Conservation (phyloP, 345 rosid species). For the Mangifera indica region DNA sequence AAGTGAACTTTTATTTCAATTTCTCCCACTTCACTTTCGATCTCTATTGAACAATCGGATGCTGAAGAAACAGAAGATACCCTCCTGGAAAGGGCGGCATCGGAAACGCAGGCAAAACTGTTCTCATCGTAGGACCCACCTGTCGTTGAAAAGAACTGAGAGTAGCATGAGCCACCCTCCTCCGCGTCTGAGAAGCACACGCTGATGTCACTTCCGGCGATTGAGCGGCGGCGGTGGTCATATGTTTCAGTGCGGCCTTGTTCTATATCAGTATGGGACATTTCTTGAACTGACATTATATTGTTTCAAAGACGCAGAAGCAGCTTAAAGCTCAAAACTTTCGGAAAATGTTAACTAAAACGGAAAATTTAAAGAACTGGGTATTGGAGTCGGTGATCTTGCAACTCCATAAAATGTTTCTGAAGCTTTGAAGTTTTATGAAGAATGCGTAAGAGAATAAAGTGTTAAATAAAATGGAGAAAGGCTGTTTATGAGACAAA, state of each 20-base stretch:
- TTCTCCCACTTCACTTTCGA: conserved; percentile 30
- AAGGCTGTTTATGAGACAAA: conserved; percentile 15
- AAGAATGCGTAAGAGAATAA: conserved; percentile 12
- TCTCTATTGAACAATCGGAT: conserved; percentile 58
- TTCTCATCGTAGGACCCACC: conserved; percentile 73
- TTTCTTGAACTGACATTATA: conserved; percentile 32
- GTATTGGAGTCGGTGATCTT: conserved; percentile 38
- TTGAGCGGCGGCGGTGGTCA: conserved; percentile 30
- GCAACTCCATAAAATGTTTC: conserved; percentile 38
- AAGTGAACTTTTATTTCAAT: conserved; percentile 48
- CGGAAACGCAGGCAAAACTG: conserved; percentile 46
- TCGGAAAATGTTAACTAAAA: background rate
- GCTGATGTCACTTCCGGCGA: conserved; percentile 35
- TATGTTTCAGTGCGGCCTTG: conserved; percentile 46
- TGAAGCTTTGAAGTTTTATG: background rate
- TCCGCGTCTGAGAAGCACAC: conserved; percentile 81
- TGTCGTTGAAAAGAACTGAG: conserved; percentile 79
- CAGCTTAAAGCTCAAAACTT: conserved; percentile 13
- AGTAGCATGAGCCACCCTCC: conserved; percentile 69
- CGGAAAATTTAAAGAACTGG: conserved; percentile 31
- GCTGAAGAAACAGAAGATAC: conserved; percentile 39
- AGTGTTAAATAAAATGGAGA: conserved; percentile 5
- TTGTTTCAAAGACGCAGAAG: background rate
- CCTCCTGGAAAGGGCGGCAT: conserved; percentile 49
- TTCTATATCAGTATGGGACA: conserved; percentile 61